Percentiles rank a stretch among this genome's conserved stretches.
These are phyloP conservation scores for Globisporangium radiosum DNA, from an alignment of 352 stramenopile genomes.

Conservation along the genomic window DNA sequence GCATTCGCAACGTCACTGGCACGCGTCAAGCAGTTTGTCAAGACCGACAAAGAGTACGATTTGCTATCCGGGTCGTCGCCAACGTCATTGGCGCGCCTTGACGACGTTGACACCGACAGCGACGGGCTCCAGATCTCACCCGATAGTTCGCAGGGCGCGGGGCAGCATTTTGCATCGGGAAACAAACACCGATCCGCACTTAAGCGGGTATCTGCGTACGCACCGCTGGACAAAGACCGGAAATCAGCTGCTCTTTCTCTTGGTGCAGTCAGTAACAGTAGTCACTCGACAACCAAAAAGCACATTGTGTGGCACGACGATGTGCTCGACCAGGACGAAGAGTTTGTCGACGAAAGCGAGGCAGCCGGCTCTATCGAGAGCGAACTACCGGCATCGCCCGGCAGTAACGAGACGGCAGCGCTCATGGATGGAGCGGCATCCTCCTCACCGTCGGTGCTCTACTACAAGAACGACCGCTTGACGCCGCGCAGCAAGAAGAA, in stretches of 20 bases:
- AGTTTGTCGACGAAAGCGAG: conserved; percentile 58
- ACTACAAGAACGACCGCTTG: conserved; percentile 51
- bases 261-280: neutral
- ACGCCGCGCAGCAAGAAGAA: conserved; percentile 74
- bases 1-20: conserved; percentile 59
- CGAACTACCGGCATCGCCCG: neutral
- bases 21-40: conserved; percentile 50
- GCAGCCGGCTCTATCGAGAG: conserved; percentile 6
- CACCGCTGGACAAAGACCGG: conserved; percentile 34
- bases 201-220: conserved; percentile 78
- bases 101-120: conserved; percentile 73
- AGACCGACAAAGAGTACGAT: conserved; percentile 62
- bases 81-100: conserved; percentile 30
- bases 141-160: conserved; percentile 43
- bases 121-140: conserved; percentile 81
- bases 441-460: conserved; percentile 38
- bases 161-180: conserved; percentile 43
- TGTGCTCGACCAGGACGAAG: conserved; percentile 69
- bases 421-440: conserved; percentile 32
- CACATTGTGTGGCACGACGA: conserved; percentile 68
- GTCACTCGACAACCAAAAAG: conserved; percentile 29
- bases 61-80: conserved; percentile 47
- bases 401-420: conserved; percentile 33
- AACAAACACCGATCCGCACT: conserved; percentile 45
- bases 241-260: conserved; percentile 2